Base-by-base conservation (phyloP, 768 basidiomycete species). In the Russula dissimulans region DNA sequence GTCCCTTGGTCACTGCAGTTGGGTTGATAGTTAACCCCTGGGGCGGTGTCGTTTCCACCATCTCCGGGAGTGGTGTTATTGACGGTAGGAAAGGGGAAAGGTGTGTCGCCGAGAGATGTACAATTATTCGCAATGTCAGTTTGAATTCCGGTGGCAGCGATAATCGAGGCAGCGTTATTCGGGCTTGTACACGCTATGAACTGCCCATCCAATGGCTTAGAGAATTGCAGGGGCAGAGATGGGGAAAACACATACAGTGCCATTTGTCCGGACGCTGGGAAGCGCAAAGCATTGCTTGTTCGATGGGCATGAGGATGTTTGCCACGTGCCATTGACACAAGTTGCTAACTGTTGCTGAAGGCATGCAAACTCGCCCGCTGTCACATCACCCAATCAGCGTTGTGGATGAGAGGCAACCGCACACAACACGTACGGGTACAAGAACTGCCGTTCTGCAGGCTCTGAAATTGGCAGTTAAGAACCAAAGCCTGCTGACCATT, bases 401-500 rank as follows among this genome's bases (percentile, higher is more conserved):
- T 15, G 42, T 54, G 9, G 11, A 36, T 44, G 51, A 50, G 15
- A 3, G 12, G 14, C 26, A 26, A 18, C 48, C 6, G 11, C n/a
- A 12, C 12, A 8, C 44, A 17, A 69, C 74, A 56, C 48, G 38
- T 46, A 82, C 82, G 67, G 38, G 71, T 70, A 68, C 84, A 85
- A 4, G 78, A 36, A 57, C 79, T 79, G 0, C 72, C 70, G 1
- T 61, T 57, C 1, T 75, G 78, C 26, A 81, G 47, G 7, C 60
- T 69, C 59, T 70, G 62, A 62, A 81, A 85, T 48, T 77, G 69
- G 2, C 71, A 67, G 62, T 86, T 86, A 32, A 81, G 72, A 34
- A 70, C 66, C 65, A 84, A 81, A 0, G 84, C 83, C 42, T 71
- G 67, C 61, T 75, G 72, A 14, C 75, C 83, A 63, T 83, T 84